These are phyloP conservation scores for Byssoonygena ceratinophila DNA, from an alignment of 2,329 filamentous ascomycete genomes.

Conservation along the genomic window DNA sequence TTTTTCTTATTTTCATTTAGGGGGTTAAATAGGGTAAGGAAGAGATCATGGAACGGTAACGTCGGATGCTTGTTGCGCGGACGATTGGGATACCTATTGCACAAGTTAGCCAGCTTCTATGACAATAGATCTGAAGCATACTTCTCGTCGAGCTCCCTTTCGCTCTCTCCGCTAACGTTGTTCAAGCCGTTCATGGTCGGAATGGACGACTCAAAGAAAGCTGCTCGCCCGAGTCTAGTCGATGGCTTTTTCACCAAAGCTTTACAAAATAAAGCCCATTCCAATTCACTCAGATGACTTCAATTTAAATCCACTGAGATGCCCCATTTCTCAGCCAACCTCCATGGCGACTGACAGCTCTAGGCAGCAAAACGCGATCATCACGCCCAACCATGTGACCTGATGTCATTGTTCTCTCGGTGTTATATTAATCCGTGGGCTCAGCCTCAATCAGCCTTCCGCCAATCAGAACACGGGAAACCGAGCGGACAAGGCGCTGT, in stretches of 20 bases:
- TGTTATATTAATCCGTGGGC: neutral
- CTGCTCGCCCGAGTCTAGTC: neutral
- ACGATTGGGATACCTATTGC: conserved; percentile 63
- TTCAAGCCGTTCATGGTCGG: neutral
- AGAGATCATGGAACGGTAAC: conserved; percentile 70
- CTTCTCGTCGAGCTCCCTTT: conserved; percentile 44
- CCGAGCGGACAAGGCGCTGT: too few species aligned
- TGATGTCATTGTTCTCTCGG: neutral
- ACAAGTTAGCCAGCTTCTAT: neutral
- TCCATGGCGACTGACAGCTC: neutral
- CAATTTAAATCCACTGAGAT: too few species aligned
- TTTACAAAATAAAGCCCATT: neutral
- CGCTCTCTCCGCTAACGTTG: conserved; percentile 20
- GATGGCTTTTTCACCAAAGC: neutral
- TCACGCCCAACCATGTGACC: conserved; percentile 12
- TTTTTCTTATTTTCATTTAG: conserved; percentile 66
- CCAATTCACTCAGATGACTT: too few species aligned
- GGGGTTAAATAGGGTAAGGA: conserved; percentile 69
- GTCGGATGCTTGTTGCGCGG: conserved; percentile 73
- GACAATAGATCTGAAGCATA: conserved; percentile 18
- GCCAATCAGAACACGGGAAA: too few species aligned
- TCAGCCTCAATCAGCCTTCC: too few species aligned
- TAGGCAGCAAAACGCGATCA: conserved; percentile 15
- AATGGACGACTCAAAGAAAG: neutral
- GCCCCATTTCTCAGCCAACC: neutral